Percentiles rank a stretch among this genome's conserved stretches.
Evolutionary conservation across 129 eudicot genomes (phyloP).

Genomic region (Lactuca saligna): DNA sequence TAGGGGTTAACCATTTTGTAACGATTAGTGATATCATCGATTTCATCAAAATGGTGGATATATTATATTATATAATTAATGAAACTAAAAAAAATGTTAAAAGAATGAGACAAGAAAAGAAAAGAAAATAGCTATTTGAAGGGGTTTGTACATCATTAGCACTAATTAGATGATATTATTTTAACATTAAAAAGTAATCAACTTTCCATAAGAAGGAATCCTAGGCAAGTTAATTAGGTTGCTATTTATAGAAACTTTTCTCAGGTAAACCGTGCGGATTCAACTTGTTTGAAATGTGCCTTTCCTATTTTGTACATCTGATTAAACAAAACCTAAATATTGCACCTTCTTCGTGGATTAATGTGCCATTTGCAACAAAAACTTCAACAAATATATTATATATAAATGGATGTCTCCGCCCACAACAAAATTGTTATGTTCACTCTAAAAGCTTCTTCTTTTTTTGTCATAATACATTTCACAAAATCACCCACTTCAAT

Average conservation of each 20-base stretch:
- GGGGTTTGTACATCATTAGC: neutral
- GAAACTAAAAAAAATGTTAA: neutral
- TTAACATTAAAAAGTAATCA: neutral
- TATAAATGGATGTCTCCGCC: no score
- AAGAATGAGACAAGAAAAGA: neutral
- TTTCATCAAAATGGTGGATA: no score
- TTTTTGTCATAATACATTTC: no score
- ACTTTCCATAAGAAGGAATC: slow-evolving; percentile 18
- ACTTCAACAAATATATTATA: no score
- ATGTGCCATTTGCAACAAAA: neutral
- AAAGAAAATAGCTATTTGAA: neutral
- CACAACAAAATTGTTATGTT: no score
- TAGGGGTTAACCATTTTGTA: no score
- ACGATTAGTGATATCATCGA: no score
- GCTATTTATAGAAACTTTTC: slow-evolving; percentile 21
- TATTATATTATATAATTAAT: no score
- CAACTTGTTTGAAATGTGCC: neutral
- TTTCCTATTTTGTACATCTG: neutral
- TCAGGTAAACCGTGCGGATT: slow-evolving; percentile 15
- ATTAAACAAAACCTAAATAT: neutral
- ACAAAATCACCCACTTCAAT: no score
- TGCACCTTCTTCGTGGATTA: neutral
- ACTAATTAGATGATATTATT: no score
- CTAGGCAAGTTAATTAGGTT: slow-evolving; percentile 12
- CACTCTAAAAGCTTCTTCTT: no score